Evolutionary conservation across 805 yeast genomes (phyloP).

Genomic region (Starmerella vaccinii): DNA sequence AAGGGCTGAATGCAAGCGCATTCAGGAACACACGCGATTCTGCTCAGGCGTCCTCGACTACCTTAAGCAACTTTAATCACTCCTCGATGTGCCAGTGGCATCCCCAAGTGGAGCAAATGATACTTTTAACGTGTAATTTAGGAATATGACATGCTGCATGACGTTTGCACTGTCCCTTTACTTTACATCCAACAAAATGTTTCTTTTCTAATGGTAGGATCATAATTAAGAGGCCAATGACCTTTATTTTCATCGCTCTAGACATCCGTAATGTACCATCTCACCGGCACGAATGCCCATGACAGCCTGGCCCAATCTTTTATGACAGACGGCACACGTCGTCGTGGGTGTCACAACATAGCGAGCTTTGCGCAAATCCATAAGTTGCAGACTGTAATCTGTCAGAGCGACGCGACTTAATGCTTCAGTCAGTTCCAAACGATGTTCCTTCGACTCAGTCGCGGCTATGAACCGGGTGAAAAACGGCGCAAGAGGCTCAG

Average conservation of each 20-base stretch:
- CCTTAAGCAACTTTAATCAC: slow-evolving; percentile 10
- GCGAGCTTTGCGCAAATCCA: neutral
- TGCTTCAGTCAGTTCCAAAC: slow-evolving; percentile 6
- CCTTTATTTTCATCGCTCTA: no score
- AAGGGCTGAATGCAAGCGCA: slow-evolving; percentile 34
- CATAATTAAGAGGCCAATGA: no score
- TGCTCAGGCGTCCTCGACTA: slow-evolving; percentile 60
- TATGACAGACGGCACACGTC: slow-evolving; percentile 21
- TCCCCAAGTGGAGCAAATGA: no score
- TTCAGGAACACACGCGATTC: slow-evolving; percentile 64
- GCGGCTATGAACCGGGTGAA: neutral
- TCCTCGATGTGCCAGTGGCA: no score
- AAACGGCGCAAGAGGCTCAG: slow-evolving; percentile 3
- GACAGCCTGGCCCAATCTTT: slow-evolving; percentile 21
- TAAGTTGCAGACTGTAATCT: slow-evolving; percentile 13
- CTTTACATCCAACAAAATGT: no score
- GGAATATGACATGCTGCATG: no score
- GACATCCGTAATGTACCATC: slow-evolving; percentile 21
- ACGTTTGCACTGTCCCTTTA: no score
- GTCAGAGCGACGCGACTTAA: slow-evolving; percentile 15
- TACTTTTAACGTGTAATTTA: neutral
- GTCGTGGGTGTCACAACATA: slow-evolving; percentile 9
- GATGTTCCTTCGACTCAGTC: neutral
- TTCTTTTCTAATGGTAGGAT: no score
- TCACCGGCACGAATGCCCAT: slow-evolving; percentile 8